phyloP scores from a whole-genome alignment of 2,329 filamentous ascomycete genomes.

The Pseudogymnoascus sp. region DNA sequence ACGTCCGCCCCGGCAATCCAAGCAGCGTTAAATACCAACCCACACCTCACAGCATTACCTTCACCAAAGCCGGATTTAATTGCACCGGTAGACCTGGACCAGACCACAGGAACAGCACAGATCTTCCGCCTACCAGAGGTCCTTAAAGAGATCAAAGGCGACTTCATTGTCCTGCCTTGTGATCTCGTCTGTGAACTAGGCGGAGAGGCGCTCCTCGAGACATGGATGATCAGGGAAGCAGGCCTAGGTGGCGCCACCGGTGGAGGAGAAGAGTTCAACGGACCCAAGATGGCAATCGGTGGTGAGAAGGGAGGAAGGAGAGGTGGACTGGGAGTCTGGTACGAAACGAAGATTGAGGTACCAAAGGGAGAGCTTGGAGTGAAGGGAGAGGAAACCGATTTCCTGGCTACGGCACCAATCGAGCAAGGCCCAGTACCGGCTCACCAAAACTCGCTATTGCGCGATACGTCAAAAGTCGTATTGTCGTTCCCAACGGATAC shows the following conservation, averaged over 20 bases:
- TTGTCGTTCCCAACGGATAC: slow-evolving; percentile 83
- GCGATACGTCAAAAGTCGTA: slow-evolving; percentile 67
- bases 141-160: slow-evolving; percentile 64
- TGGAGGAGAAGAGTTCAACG: slow-evolving; percentile 33
- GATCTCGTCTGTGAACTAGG: slow-evolving; percentile 87
- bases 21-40: slow-evolving; percentile 65
- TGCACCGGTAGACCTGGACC: slow-evolving; percentile 64
- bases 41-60: slow-evolving; percentile 65
- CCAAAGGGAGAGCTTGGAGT: slow-evolving; percentile 54
- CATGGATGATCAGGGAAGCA: slow-evolving; percentile 82
- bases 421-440: slow-evolving; percentile 47
- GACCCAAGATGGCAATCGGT: slow-evolving; percentile 39
- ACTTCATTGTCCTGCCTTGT: slow-evolving; percentile 88
- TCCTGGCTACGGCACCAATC: slow-evolving; percentile 69
- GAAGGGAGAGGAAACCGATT: slow-evolving; percentile 90
- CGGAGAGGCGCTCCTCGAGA: slow-evolving; percentile 72
- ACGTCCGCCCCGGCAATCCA: slow-evolving; percentile 59
- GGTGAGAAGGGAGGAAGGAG: slow-evolving; percentile 52
- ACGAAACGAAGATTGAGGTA: slow-evolving; percentile 57
- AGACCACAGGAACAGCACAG: slow-evolving; percentile 83
- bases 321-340: slow-evolving; percentile 84
- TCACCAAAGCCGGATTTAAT: slow-evolving; percentile 66
- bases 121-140: slow-evolving; percentile 79
- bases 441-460: slow-evolving; percentile 55
- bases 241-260: slow-evolving; percentile 56